These are phyloP conservation scores for Phyllosticta citriasiana DNA, from an alignment of 2,329 filamentous ascomycete species.

Conservation along the genomic window DNA sequence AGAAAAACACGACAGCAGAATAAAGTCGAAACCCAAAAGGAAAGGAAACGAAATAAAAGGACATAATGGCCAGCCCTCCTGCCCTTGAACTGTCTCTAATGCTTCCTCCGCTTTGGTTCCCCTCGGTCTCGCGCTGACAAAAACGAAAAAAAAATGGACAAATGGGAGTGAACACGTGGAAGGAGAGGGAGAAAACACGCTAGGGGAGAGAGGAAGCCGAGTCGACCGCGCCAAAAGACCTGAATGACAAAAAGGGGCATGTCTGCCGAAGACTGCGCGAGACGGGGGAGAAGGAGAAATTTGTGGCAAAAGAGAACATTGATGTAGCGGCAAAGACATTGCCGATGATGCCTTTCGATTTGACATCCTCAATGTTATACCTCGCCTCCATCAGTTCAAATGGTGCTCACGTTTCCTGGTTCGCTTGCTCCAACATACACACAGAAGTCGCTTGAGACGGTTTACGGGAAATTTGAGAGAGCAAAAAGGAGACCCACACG, in stretches of 20 bases:
- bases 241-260: not conserved
- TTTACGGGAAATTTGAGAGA: not conserved
- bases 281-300: conserved; percentile 3
- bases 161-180: conserved; percentile 1
- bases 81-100: conserved; percentile 6
- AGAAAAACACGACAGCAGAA: conserved; percentile 4
- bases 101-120: not conserved
- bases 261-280: not conserved
- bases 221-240: conserved; percentile 3
- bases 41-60: not conserved
- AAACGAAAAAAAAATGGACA: not conserved
- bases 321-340: conserved; percentile 5
- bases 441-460: conserved; percentile 7
- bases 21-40: not conserved
- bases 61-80: conserved; percentile 9
- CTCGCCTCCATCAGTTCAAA: not conserved
- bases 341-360: conserved; percentile 3
- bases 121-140: conserved; percentile 1
- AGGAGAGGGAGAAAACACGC: not conserved
- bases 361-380: not conserved
- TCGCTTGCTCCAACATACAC: conserved; percentile 10
- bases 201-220: not conserved
- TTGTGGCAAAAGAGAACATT: conserved; percentile 5
- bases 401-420: conserved; percentile 1
- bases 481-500: conserved; percentile 3